Evolutionary conservation across 2,329 filamentous ascomycete genomes (phyloP).

Genomic region (Colletotrichum sp.): DNA sequence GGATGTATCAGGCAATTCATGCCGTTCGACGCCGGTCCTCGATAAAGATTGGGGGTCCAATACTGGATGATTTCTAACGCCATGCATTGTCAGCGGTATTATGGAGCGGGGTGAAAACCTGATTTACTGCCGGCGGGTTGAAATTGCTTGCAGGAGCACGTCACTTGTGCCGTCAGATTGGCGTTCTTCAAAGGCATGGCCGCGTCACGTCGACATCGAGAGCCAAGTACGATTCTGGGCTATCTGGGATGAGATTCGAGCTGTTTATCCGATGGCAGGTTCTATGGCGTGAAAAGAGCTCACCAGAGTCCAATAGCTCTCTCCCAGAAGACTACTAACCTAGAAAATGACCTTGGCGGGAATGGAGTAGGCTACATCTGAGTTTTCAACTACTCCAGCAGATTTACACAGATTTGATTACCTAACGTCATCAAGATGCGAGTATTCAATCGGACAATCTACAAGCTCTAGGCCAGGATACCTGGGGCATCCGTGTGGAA

Average conservation of each 20-base stretch:
- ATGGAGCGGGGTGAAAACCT: neutral
- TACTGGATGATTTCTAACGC: neutral
- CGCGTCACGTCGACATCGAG: neutral
- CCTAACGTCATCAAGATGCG: neutral
- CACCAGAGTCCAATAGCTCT: neutral
- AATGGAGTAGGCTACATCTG: neutral
- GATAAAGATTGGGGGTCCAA: neutral
- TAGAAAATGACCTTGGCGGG: neutral
- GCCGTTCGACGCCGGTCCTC: neutral
- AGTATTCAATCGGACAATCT: neutral
- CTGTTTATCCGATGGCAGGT: neutral
- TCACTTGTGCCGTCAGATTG: neutral
- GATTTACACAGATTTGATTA: neutral
- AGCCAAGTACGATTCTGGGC: no score
- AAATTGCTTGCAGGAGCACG: neutral
- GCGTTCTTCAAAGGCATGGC: neutral
- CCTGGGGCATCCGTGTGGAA: neutral
- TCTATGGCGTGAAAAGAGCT: neutral
- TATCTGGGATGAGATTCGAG: no score
- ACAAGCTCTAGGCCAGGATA: neutral
- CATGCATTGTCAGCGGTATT: neutral
- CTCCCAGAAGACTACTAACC: neutral
- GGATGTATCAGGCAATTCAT: neutral
- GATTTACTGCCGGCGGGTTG: neutral
- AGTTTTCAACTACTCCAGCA: neutral